Conservation (phyloP, 2,329 filamentous ascomycete genomes). For the Rugonectria rugulosa region DNA sequence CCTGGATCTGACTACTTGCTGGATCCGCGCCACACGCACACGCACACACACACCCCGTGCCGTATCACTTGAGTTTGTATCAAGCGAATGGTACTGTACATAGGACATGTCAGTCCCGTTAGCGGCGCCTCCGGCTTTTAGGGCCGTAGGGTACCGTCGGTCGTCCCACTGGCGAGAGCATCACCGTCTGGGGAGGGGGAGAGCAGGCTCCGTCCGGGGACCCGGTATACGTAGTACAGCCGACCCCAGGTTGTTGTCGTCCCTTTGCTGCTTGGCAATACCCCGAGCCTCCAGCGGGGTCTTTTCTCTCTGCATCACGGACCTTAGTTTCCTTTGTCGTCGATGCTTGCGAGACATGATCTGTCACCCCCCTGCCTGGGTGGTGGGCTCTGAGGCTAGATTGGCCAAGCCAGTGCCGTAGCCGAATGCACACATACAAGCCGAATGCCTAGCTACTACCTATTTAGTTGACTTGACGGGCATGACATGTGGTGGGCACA, state of each 20-base stretch:
- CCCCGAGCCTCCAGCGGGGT: too few relatives aligned
- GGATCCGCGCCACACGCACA: constrained; percentile 10
- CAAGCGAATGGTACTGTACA: neutral
- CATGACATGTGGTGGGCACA: neutral
- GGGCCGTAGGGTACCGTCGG: constrained; percentile 23
- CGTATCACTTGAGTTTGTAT: neutral
- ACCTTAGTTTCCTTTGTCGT: neutral
- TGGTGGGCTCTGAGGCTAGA: constrained; percentile 7
- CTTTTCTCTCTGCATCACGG: too few relatives aligned
- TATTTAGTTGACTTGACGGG: neutral
- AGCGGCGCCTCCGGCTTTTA: constrained; percentile 36
- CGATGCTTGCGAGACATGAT: constrained; percentile 2
- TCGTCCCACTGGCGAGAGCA: constrained; percentile 3
- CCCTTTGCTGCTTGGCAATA: too few relatives aligned
- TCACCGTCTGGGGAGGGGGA: constrained; percentile 13
- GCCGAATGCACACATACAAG: neutral
- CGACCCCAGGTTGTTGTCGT: neutral
- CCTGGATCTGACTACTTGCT: constrained; percentile 5
- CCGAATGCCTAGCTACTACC: neutral
- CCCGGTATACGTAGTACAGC: neutral
- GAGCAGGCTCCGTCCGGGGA: neutral
- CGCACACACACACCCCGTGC: constrained; percentile 7
- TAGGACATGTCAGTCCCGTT: constrained; percentile 9
- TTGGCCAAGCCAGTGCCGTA: neutral
- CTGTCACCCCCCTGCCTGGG: neutral